A percentile compares a stretch with the other conserved stretches of the same genome.
Evolutionary conservation across 164 flowering plant species (phyloP).

Genomic region (Nymphaea thermarum): DNA sequence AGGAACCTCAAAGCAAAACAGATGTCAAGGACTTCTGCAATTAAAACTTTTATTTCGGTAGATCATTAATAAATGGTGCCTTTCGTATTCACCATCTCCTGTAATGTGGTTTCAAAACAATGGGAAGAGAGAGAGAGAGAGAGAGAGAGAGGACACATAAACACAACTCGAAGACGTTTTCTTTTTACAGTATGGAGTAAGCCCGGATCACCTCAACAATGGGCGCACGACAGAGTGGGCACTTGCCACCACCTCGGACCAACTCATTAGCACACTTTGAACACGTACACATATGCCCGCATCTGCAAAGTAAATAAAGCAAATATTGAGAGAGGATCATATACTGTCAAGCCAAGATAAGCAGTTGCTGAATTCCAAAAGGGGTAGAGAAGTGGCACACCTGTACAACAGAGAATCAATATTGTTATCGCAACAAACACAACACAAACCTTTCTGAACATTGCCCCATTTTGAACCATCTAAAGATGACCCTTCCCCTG

Average conservation of each 20-base stretch:
- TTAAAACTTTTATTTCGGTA: background rate
- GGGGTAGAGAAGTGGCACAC: background rate
- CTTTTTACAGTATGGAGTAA: slow-evolving; percentile 60
- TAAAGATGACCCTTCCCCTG: slow-evolving; percentile 20
- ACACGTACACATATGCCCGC: slow-evolving; percentile 97
- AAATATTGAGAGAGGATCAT: background rate
- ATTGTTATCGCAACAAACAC: slow-evolving; percentile 58
- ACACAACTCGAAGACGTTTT: background rate
- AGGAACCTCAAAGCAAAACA: too few relatives aligned
- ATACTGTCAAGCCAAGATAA: background rate
- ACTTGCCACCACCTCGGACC: slow-evolving; percentile 55
- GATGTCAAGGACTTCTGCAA: too few relatives aligned
- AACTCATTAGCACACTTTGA: slow-evolving; percentile 73
- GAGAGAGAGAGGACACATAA: background rate
- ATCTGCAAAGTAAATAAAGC: slow-evolving; percentile 35
- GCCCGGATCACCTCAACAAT: slow-evolving; percentile 80
- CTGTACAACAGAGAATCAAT: slow-evolving; percentile 92
- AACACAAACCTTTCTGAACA: slow-evolving; percentile 85
- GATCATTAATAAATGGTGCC: background rate
- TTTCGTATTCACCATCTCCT: background rate
- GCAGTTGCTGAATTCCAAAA: background rate
- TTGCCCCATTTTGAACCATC: slow-evolving; percentile 68
- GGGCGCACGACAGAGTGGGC: slow-evolving; percentile 95
- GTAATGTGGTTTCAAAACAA: background rate
- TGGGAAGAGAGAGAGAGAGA: background rate